Base-by-base conservation (phyloP, 2,329 filamentous ascomycete genomes). In the Epichloe gansuensis region DNA sequence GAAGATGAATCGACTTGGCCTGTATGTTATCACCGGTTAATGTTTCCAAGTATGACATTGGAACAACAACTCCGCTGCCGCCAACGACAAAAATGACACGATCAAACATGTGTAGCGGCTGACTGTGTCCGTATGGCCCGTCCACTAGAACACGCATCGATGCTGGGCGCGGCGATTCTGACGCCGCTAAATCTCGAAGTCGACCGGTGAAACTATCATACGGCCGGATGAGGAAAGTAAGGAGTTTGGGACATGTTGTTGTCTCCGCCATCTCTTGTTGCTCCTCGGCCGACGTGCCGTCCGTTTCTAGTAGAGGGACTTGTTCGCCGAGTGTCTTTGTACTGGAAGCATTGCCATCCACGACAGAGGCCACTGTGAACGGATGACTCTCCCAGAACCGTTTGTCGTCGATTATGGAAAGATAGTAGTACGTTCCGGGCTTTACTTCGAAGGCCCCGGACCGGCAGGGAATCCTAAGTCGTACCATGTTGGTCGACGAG, bases 361-460 rank as follows among this genome's bases (percentile, higher is more conserved):
- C 43, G 2, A 66, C 57, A 8, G 61, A 63, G 1, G 71, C 71
- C 11, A 76, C 68, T 0, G 74, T 76, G 50, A 77, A 77, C 0
- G 75, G 75, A 45, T 77, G 75, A 53, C 71, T 75, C 54, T 77
- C 72, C 75, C 74, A 77, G 50, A 67, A 68, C 1, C 64, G 60
- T 12, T 61, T 52, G 23, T 66, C 66, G 47, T 70, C 64, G 4
- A 75, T 65, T 6, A 73, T 62, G 47, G 72, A 69, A 1, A 76
- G 56, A 52, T 73, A 76, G 57, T 72, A 76, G 56, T 67, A 75
- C 0, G 70, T 74, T 0, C 74, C 74, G 0, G 73, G 67, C 0
- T 57, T 54, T 2, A 68, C 66, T 9, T 59, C 62, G 50, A 70
- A 72, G 4, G 64, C 50, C 34, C 63, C 66, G 0, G 57, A 61